Evolutionary conservation across 2,329 filamentous ascomycete species (phyloP).

Genomic region (Hymenoscyphus scutula): DNA sequence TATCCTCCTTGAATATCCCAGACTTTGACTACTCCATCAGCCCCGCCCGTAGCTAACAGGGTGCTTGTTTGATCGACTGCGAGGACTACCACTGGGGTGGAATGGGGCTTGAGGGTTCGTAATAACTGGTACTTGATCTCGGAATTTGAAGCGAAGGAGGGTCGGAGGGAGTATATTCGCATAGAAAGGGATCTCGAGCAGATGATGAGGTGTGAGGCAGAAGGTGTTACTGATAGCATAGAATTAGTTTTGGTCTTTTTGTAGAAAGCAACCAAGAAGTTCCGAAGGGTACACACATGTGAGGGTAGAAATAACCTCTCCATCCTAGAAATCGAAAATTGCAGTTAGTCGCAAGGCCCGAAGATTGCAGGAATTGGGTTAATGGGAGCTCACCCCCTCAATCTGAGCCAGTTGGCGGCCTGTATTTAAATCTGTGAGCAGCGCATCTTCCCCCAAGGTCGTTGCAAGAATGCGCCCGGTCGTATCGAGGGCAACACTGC

Average conservation of each 20-base stretch:
- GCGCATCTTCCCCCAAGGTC: conserved; percentile 85
- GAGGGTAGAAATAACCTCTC: conserved; percentile 74
- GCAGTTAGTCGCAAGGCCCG: conserved; percentile 28
- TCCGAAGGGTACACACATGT: conserved; percentile 47
- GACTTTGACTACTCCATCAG: conserved; percentile 91
- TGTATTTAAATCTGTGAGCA: conserved; percentile 81
- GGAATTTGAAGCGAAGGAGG: conserved; percentile 52
- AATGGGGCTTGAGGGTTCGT: conserved; percentile 84
- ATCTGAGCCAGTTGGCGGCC: conserved; percentile 80
- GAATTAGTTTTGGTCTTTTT: conserved; percentile 23
- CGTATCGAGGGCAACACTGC: conserved; percentile 78
- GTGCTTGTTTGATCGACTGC: conserved; percentile 85
- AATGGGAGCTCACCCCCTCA: conserved; percentile 66
- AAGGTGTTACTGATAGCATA: conserved; percentile 68
- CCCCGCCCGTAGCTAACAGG: conserved; percentile 85
- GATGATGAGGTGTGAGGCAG: conserved; percentile 80
- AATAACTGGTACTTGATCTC: conserved; percentile 65
- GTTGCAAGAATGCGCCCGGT: conserved; percentile 81
- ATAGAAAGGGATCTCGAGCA: conserved; percentile 96
- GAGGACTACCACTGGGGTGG: conserved; percentile 82
- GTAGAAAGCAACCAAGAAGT: conserved; percentile 17
- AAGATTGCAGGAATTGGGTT: conserved; percentile 6
- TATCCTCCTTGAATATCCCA: conserved; percentile 93
- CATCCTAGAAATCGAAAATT: conserved; percentile 54
- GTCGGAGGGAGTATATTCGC: conserved; percentile 78